These are phyloP conservation scores for Jamesozyma rosinii DNA, from an alignment of 805 yeast species.

Conservation along the genomic window DNA sequence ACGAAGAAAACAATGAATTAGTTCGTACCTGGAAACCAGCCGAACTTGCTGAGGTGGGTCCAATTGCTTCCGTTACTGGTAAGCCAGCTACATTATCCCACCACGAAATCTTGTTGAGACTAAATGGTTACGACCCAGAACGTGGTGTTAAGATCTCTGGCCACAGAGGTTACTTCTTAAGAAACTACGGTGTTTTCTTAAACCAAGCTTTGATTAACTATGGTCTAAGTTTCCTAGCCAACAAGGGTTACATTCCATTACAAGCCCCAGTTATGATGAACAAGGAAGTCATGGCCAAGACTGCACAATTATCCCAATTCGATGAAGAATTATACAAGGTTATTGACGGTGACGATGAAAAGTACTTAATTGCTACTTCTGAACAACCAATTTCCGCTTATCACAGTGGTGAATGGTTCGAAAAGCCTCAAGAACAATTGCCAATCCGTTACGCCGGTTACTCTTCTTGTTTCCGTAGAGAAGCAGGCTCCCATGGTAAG, in stretches of 20 bases:
- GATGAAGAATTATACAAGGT: constrained; percentile 98
- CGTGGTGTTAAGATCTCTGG: constrained; percentile 97
- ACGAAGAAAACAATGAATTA: constrained; percentile 85
- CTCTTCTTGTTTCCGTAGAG: constrained; percentile 98
- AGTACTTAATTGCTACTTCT: constrained; percentile 94
- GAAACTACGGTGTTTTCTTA: constrained; percentile 91
- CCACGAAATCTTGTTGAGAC: constrained; percentile 86
- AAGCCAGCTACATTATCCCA: constrained; percentile 76
- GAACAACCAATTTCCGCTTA: constrained; percentile 98
- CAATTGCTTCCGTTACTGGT: constrained; percentile 69
- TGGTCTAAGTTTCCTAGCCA: constrained; percentile 76
- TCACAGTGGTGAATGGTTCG: constrained; percentile 97
- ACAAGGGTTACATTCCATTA: constrained; percentile 74
- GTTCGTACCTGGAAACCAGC: constrained; percentile 84
- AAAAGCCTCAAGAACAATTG: constrained; percentile 90
- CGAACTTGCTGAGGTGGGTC: constrained; percentile 48
- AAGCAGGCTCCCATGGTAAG: constrained; percentile 98
- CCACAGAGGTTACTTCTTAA: constrained; percentile 95
- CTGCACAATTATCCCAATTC: constrained; percentile 95
- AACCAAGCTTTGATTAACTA: constrained; percentile 97
- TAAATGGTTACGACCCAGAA: constrained; percentile 98
- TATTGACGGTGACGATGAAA: constrained; percentile 93
- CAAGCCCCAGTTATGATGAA: constrained; percentile 99
- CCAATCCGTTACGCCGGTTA: constrained; percentile 96
- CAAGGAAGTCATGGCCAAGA: constrained; percentile 98